Evolutionary conservation across 140 eudicot species (phyloP), one percentile per base, ranked within the genome.

Genomic region (Senecio squalidus): DNA sequence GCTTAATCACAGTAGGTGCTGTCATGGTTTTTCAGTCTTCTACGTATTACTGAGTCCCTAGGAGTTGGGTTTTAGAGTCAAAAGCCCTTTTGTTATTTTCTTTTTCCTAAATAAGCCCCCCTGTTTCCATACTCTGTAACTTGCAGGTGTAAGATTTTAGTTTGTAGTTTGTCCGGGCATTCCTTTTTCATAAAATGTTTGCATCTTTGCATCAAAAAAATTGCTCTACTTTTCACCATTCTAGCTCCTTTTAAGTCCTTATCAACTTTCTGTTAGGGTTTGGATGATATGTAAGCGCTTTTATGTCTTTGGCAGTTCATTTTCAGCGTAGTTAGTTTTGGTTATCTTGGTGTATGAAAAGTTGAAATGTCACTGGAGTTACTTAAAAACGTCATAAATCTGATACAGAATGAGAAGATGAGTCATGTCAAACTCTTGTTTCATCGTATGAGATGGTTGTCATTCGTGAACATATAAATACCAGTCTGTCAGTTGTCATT

Each of bases 221-320:
- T n/a, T n/a, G n/a, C n/a, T 34, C 11, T 34, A 34, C 41, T 9
- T 34, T 9, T 5, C 9, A 1, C 41, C 11, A 10, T 9, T 34
- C 41, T 34, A 34, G 28, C 60, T 30, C 0, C 24, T 11, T 14
- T 17, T 17, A 29, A 30, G 47, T 10, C 29, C 20, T 31, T 33
- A 55, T 55, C 5, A 16, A 24, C 25, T 55, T 55, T 55, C 40
- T 55, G 44, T 2, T 55, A 43, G 25, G 23, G 15, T 2, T 55
- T 30, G 44, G 44, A 55, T 55, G 44, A 29, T 33, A 15, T 49
- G 0, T 1, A 48, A 21, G 27, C 5, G 26, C 48, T 48, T 33
- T 14, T 21, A 55, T 55, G 62, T 56, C 62, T 29, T 29, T 54
- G 9, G 28, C 61, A 55, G 61, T 9, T 4, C 34, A 47, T 13